phyloP scores from a whole-genome alignment of 2,329 filamentous ascomycete species.

The Xylariomycetidae sp. region DNA sequence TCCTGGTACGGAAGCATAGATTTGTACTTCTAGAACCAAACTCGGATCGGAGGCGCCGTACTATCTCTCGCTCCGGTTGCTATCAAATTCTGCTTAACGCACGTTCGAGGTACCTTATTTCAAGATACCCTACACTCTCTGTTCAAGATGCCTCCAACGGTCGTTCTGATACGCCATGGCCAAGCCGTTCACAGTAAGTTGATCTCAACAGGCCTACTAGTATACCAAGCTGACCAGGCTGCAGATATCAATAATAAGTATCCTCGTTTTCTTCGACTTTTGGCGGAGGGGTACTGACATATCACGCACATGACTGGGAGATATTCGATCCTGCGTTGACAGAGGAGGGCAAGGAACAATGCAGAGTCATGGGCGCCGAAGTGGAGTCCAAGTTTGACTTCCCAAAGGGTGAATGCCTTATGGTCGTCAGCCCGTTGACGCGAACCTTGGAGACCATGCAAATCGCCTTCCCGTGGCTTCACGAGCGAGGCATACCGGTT shows the following conservation, averaged over 20 bases:
- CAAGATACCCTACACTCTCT: slow-evolving; percentile 1
- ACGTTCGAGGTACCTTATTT: too few relatives aligned
- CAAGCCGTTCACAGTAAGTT: slow-evolving; percentile 35
- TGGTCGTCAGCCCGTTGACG: slow-evolving; percentile 26
- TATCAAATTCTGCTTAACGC: too few relatives aligned
- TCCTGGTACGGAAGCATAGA: too few relatives aligned
- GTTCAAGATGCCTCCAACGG: slow-evolving; percentile 29
- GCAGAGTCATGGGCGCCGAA: slow-evolving; percentile 18
- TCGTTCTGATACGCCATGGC: slow-evolving; percentile 36
- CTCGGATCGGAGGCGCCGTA: too few relatives aligned
- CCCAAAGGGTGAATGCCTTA: slow-evolving; percentile 17
- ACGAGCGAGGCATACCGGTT: slow-evolving; percentile 20
- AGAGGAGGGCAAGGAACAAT: slow-evolving; percentile 23
- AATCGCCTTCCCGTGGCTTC: slow-evolving; percentile 23
- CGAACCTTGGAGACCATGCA: slow-evolving; percentile 25
- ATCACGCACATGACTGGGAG: slow-evolving; percentile 22
- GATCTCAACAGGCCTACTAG: slow-evolving; percentile 1
- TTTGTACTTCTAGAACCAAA: too few relatives aligned
- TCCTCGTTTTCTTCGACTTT: slow-evolving; percentile 1
- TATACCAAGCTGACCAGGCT: too few relatives aligned
- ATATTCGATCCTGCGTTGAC: slow-evolving; percentile 24
- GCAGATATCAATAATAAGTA: too few relatives aligned
- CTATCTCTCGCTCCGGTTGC: too few relatives aligned
- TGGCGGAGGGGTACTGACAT: slow-evolving; percentile 20
- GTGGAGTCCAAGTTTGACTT: slow-evolving; percentile 19